Conservation (phyloP, 1,284 basidiomycete genomes). For the Inonotus hispidus region DNA sequence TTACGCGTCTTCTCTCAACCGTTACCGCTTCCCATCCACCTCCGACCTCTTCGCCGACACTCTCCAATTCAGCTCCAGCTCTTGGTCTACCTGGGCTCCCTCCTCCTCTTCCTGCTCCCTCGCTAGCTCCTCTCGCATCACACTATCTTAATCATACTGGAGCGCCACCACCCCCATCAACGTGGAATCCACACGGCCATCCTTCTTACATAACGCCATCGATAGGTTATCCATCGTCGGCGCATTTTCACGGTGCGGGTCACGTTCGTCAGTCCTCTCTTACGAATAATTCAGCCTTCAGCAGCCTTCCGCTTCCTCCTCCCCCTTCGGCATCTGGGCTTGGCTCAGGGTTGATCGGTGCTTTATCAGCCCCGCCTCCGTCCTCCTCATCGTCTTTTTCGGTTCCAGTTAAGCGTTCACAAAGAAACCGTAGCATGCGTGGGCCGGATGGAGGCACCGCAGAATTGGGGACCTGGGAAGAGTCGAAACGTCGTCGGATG, state of each 20-base stretch:
- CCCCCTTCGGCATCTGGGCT: constrained; percentile 11
- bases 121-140: neutral
- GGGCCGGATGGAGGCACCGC: neutral
- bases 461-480: constrained; percentile 3
- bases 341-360: neutral
- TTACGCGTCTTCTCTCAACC: constrained; percentile 41
- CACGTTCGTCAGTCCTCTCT: neutral
- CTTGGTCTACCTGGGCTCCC: neutral
- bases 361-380: neutral
- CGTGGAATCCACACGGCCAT: neutral
- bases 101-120: neutral
- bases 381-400: neutral
- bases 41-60: constrained; percentile 17
- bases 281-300: constrained; percentile 4
- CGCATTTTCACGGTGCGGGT: neutral
- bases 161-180: neutral
- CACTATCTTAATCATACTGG: neutral
- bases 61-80: neutral
- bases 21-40: constrained; percentile 26
- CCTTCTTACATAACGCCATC: neutral
- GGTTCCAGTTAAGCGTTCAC: constrained; percentile 8
- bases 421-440: constrained; percentile 4
- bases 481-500: constrained; percentile 4
- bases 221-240: neutral
- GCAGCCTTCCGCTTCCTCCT: constrained; percentile 13